Base-by-base conservation (phyloP, 768 basidiomycete species). In the Tylopilus balloui region DNA sequence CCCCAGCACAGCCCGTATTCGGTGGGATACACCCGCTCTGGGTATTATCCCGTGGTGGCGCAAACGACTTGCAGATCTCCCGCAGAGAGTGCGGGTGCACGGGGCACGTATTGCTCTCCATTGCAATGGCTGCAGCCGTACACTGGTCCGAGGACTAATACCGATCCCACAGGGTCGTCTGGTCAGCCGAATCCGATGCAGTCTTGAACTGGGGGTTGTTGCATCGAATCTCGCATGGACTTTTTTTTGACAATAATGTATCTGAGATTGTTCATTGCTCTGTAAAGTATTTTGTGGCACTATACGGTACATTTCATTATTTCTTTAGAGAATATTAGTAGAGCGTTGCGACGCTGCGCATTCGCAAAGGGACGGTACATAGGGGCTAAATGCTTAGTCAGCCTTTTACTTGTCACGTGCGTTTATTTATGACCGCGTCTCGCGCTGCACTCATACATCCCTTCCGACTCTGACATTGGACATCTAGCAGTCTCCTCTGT, bases 51-150 rank as follows among this genome's bases (percentile, higher is more conserved):
- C n/a, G 4, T 54, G 35, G 31, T 19, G 20, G 36, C 53, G 48
- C 50, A 53, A 28, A 31, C 42, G 34, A 20, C 45, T 36, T 55
- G 54, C 43, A 25, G 42, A 39, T 34, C 54, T 15, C 56, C 61
- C 34, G 46, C 50, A 5, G 57, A 53, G 44, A 51, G 40, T 50
- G 44, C 35, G 42, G 53, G 53, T 32, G 41, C 48, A 53, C 67
- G 59, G 43, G 62, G 58, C 57, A 46, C 56, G 55, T 62, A 61
- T 27, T 39, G 55, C 42, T 55, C 61, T 42, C 57, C 52, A 29
- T 52, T 71, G 41, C 65, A 67, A 39, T 73, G 70, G 72, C 71
- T 66, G 50, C 58, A 52, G 45, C 66, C 70, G 42, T 70, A 71
- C 35, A 47, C 51, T 21, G 68, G 71, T 42, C 72, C 72, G 23